A percentile compares a stretch with the other conserved stretches of the same genome.
Conservation (phyloP, 2,329 filamentous ascomycete species). For the Ascochyta viciae-villosae region DNA sequence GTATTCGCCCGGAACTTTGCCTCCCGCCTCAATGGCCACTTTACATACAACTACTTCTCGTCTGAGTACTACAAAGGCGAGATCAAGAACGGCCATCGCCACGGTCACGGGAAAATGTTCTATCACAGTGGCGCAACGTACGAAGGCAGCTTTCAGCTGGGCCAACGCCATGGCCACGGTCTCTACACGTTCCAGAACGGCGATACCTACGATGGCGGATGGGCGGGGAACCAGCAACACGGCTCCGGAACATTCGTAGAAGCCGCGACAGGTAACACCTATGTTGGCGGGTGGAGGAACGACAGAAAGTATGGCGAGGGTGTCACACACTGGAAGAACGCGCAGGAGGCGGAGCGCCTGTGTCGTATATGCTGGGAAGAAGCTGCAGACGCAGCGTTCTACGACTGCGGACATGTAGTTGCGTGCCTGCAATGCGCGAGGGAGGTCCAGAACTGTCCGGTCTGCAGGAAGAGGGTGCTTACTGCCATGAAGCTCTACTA, state of each 20-base stretch:
- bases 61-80: slow-evolving; percentile 64
- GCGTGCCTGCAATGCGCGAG: slow-evolving; percentile 66
- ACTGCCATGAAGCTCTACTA: slow-evolving; percentile 65
- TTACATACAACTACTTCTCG: slow-evolving; percentile 62
- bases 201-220: slow-evolving; percentile 65
- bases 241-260: slow-evolving; percentile 66
- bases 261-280: slow-evolving; percentile 65
- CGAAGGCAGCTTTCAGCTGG: slow-evolving; percentile 61
- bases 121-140: slow-evolving; percentile 64
- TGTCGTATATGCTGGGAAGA: slow-evolving; percentile 70
- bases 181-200: slow-evolving; percentile 69
- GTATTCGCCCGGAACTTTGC: slow-evolving; percentile 54
- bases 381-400: slow-evolving; percentile 66
- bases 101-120: slow-evolving; percentile 63
- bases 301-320: slow-evolving; percentile 68
- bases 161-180: slow-evolving; percentile 63
- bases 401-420: slow-evolving; percentile 69
- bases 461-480: slow-evolving; percentile 65
- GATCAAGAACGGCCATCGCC: slow-evolving; percentile 54
- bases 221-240: slow-evolving; percentile 69
- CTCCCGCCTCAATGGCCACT: slow-evolving; percentile 50
- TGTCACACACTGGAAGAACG: slow-evolving; percentile 67
- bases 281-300: slow-evolving; percentile 66
- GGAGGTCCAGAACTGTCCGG: slow-evolving; percentile 65
- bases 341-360: slow-evolving; percentile 65